A percentile compares a stretch with the other conserved stretches of the same genome.
These are phyloP conservation scores for Salix dunnii DNA, from an alignment of 345 rosid genomes.

Conservation along the genomic window DNA sequence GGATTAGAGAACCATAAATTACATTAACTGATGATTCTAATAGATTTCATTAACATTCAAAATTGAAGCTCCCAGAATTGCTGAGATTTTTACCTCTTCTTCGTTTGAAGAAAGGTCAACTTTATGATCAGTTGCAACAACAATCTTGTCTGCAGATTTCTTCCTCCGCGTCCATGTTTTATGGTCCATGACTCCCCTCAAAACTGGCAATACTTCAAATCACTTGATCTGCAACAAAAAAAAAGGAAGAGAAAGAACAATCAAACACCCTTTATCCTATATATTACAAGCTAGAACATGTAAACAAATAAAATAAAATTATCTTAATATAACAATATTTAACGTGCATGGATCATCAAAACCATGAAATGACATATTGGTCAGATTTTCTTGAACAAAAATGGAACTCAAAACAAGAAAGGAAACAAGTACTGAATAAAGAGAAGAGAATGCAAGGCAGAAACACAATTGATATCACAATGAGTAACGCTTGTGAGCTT, in stretches of 20 bases:
- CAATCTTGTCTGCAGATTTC: conserved; percentile 58
- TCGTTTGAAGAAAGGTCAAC: conserved; percentile 32
- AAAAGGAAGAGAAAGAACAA: background rate
- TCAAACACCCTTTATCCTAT: background rate
- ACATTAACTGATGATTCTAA: background rate
- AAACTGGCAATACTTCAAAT: background rate
- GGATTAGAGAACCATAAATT: background rate
- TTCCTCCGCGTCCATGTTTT: conserved; percentile 87
- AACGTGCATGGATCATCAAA: background rate
- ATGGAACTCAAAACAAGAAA: background rate
- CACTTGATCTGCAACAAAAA: conserved; percentile 13
- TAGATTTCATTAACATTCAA: background rate
- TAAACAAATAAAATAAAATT: background rate
- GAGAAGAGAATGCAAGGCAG: background rate
- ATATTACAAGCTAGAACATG: background rate
- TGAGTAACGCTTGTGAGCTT: conserved; percentile 2
- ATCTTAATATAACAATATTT: background rate
- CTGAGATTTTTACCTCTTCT: conserved; percentile 47
- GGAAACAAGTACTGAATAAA: background rate
- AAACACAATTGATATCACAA: background rate
- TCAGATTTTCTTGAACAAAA: background rate
- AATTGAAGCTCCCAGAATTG: background rate
- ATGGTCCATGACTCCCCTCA: conserved; percentile 54
- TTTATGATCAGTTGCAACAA: conserved; percentile 34
- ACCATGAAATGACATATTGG: background rate